These are phyloP conservation scores for Aspergillus eucalypticola DNA, from an alignment of 2,329 filamentous ascomycete species.

Conservation along the genomic window DNA sequence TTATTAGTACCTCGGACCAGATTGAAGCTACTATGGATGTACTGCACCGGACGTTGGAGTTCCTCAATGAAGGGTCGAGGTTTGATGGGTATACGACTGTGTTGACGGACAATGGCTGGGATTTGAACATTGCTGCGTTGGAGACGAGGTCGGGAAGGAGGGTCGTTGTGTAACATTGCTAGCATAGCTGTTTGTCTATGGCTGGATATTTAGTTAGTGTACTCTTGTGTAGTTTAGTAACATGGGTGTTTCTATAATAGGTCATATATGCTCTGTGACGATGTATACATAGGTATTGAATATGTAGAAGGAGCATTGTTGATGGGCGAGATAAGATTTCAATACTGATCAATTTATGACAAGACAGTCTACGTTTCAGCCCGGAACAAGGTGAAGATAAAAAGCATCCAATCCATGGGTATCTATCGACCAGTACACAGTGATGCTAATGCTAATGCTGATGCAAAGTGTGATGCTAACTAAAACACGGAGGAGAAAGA, in stretches of 20 bases:
- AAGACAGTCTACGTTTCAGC: too few relatives aligned
- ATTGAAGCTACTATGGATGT: slow-evolving; percentile 26
- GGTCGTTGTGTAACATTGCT: slow-evolving; percentile 19
- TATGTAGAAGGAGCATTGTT: too few relatives aligned
- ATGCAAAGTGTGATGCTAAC: neutral
- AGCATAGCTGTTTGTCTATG: neutral
- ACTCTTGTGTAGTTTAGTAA: neutral
- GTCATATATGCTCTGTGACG: too few relatives aligned
- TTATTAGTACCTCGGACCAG: neutral
- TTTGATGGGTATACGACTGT: slow-evolving; percentile 49
- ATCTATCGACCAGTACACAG: slow-evolving; percentile 14
- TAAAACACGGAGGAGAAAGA: neutral
- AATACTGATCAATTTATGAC: too few relatives aligned
- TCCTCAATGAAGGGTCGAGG: slow-evolving; percentile 37
- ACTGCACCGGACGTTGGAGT: slow-evolving; percentile 47
- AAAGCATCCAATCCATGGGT: slow-evolving; percentile 13
- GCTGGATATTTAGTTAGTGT: too few relatives aligned
- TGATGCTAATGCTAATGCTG: slow-evolving; percentile 11
- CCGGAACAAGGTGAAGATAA: neutral
- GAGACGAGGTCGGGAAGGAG: slow-evolving; percentile 62
- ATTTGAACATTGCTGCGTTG: slow-evolving; percentile 63
- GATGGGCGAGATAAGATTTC: too few relatives aligned
- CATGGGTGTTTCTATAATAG: too few relatives aligned
- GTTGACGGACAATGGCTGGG: slow-evolving; percentile 61
- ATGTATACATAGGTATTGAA: too few relatives aligned